phyloP scores from a whole-genome alignment of 139 green algal genomes.

The Limnomonas spitsbergensis region DNA sequence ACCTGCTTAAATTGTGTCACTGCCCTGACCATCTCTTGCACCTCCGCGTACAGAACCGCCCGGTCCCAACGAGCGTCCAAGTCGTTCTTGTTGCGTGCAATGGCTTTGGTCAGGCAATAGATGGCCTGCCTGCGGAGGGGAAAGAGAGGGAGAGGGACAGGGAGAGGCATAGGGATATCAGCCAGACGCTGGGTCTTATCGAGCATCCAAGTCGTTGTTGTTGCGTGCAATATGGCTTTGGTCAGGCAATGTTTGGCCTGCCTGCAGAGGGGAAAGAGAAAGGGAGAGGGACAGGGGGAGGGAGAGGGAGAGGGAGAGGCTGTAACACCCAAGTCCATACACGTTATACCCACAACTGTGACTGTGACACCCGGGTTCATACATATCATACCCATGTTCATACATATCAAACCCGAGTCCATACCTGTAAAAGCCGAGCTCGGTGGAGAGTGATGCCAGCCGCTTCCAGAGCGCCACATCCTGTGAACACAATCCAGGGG shows the following conservation, averaged over 20 bases:
- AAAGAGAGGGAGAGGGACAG: neutral
- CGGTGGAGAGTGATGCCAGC: slow-evolving; percentile 61
- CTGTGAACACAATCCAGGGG: no score
- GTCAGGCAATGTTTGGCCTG: slow-evolving; percentile 86
- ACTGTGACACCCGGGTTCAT: no score
- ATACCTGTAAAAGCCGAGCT: slow-evolving; percentile 62
- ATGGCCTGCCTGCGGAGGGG: slow-evolving; percentile 63
- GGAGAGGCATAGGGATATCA: no score
- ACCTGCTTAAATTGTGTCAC: neutral
- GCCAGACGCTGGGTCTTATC: slow-evolving; percentile 65
- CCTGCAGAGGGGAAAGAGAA: slow-evolving; percentile 16
- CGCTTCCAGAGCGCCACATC: slow-evolving; percentile 77
- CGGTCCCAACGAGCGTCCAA: slow-evolving; percentile 66
- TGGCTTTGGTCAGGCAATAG: slow-evolving; percentile 79
- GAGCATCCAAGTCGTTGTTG: slow-evolving; percentile 63
- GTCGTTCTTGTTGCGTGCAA: slow-evolving; percentile 59
- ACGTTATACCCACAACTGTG: no score
- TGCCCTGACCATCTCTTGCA: neutral
- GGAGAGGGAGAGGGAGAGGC: no score
- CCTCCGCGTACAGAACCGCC: slow-evolving; percentile 63
- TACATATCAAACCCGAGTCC: no score
- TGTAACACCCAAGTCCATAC: no score
- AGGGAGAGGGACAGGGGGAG: neutral
- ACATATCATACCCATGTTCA: no score
- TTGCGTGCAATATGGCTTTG: slow-evolving; percentile 59